Evolutionary conservation across 1,284 basidiomycete species (phyloP), one percentile per base, ranked within the genome.

Genomic region (Sporisorium sorghi): DNA sequence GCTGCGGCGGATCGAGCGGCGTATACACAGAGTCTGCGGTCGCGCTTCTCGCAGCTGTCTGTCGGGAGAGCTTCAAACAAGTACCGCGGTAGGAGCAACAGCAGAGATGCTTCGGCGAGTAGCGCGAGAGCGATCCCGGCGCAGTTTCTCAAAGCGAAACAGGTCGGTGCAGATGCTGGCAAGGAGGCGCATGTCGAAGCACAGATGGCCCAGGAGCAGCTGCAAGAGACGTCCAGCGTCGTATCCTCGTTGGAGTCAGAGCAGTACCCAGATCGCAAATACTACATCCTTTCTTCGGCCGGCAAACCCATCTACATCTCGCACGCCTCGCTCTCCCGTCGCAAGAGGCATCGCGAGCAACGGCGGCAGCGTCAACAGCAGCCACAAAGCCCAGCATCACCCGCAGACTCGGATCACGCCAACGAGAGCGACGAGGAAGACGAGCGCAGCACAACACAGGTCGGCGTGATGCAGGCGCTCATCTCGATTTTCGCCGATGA

Each of bases 381-480:
- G 15, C 35, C 1, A 2, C 35, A 5, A 30, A 6, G 2, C 21
- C 5, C 10, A 10, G 2, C n/a, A n/a, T 26, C 65, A 26, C 2
- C n/a, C 17, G 1, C 42, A 14, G 44, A 51, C 37, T 1, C 40
- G 7, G 43, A 3, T 15, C 24, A 19, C 40, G 48, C 37, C 43
- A 46, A 58, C 28, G 68, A 76, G 24, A 63, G 64, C 80, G 66
- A 85, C 40, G 82, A 85, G 35, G 81, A 83, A 52, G 85, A 86
- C 24, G 87, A 92, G 67, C 88, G 89, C 66, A 87, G 91, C 51
- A 91, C 93, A 5, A 91, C 92, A 12, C 90, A 90, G 24, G 92
- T 96, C 80, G 96, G 94, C 24, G 90, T 99, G 42, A 93, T 96
- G 86, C 96, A 98, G 85, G 94, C 96, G 1, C 88, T 99, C 9